A percentile compares a stretch with the other conserved stretches of the same genome.
These are phyloP conservation scores for Trypanosomatidae sp. DNA, from an alignment of 208 protist species.

Conservation along the genomic window DNA sequence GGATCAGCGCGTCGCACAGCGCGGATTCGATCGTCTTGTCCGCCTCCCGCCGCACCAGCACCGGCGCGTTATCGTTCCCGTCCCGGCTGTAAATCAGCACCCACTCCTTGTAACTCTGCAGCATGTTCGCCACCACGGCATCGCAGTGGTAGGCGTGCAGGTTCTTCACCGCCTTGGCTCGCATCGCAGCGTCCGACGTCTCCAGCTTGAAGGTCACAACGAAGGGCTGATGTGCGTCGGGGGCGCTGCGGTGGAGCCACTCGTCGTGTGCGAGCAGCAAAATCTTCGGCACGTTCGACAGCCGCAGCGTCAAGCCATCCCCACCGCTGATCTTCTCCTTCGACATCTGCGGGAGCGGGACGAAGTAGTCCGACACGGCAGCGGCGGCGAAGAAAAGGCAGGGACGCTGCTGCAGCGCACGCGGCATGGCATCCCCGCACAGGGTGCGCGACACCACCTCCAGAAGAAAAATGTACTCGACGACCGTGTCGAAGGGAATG, in stretches of 20 bases:
- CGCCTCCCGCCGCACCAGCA: slow-evolving; percentile 28
- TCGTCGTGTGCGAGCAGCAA: slow-evolving; percentile 46
- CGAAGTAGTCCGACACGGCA: slow-evolving; percentile 85
- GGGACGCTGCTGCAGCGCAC: slow-evolving; percentile 19
- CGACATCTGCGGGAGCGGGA: slow-evolving; percentile 55
- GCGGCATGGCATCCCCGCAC: slow-evolving; percentile 23
- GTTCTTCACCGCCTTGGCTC: slow-evolving; percentile 69
- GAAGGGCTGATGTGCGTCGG: slow-evolving; percentile 28
- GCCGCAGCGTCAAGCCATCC: slow-evolving; percentile 57
- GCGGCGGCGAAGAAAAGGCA: slow-evolving; percentile 77
- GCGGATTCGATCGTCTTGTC: slow-evolving; percentile 49
- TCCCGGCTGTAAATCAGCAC: slow-evolving; percentile 65
- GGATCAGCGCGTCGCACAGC: slow-evolving; percentile 58
- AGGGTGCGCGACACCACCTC: slow-evolving; percentile 40
- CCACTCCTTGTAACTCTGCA: slow-evolving; percentile 78
- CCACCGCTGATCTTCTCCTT: slow-evolving; percentile 80
- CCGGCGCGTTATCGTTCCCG: slow-evolving; percentile 29
- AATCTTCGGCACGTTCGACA: slow-evolving; percentile 76
- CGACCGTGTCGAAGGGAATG: slow-evolving; percentile 71
- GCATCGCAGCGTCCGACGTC: slow-evolving; percentile 64
- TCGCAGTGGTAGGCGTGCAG: slow-evolving; percentile 65
- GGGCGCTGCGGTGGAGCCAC: slow-evolving; percentile 44
- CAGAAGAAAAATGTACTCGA: slow-evolving; percentile 85
- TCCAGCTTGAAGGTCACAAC: slow-evolving; percentile 86
- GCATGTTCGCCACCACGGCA: slow-evolving; percentile 81